Evolutionary conservation across 1,139 yeast genomes (phyloP), one percentile per base, ranked within the genome.

Genomic region (Debaryomyces udenii): DNA sequence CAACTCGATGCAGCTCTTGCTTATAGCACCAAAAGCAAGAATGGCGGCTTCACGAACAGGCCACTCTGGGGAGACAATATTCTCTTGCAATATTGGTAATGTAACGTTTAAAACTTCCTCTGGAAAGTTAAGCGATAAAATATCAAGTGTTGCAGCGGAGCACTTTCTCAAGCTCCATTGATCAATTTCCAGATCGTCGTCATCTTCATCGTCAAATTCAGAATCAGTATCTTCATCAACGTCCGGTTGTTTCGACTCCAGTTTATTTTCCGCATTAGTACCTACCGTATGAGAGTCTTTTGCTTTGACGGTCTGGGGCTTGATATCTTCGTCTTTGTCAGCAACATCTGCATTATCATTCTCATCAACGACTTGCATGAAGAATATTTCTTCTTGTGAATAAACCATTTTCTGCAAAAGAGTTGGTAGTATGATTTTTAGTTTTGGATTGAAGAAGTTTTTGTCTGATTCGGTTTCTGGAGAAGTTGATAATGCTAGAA

Each of bases 141-240:
- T 78, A 61, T 93, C 99, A 36, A 93, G 72, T 0, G 97, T 85
- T 2, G 97, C 95, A 4, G 98, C 98, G 3, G 96, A 77, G 61
- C 98, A 91, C 62, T 91, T 93, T 58, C 99, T 77, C 45, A 93
- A 67, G 54, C 85, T 89, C 99, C 99, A 93, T 52, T 83, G 91
- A 36, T 81, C 81, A 31, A 81, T 68, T 27, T 76, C 81, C 40
- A 68, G 74, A 46, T 76, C 86, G 39, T 76, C 81, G 35, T 82
- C 91, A 24, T 82, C 91, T 34, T 81, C 87, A 10, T 79, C 86
- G 4, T 74, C 80, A 22, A 74, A 80, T 27, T 72, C 78, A 16
- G 73, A 79, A 23, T 75, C 80, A 13, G 69, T 74, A 9, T 66
- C 76, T 16, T 69, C 76, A 31, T 63, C 76, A 14, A 62, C 67